Evolutionary conservation across 306 rosid genomes (phyloP), one percentile per base, ranked within the genome.

Genomic region (Lotus japonicus): DNA sequence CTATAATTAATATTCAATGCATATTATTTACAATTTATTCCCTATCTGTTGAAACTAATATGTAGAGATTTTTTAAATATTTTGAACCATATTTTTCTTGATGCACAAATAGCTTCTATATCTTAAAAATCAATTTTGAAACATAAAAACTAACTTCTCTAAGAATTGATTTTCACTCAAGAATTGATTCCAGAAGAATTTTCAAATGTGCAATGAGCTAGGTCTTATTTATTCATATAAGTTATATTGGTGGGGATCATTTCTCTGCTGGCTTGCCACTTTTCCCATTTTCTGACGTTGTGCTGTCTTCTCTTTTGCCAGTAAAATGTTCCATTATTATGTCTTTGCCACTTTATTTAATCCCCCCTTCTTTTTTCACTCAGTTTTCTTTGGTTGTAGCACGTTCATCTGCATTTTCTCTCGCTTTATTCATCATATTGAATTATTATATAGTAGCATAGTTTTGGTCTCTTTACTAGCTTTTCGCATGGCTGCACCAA

Each of bases 311-410:
- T 49, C 59, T 81, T 73, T 85, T 5, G 23, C 13, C 43, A 49
- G 51, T 66, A 66, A 73, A 71, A 58, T 66, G 42, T 3, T 66
- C 70, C 80, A 82, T 78, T 87, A 70, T 75, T 71, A 79, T 35
- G 56, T 11, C 66, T 50, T 17, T 42, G 45, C 39, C 52, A 17
- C 42, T 6, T 41, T 55, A 33, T 9, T 62, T 50, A 12, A 16
- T 38, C 13, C 13, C 43, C 8, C 14, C 2, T 2, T 62, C 13
- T 33, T 39, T 42, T 52, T 68, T 70, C 6, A 52, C 52, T 9
- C 52, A 62, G 28, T 38, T 64, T 49, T 61, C 23, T 7, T 0
- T 11, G 10, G 13, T 48, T 39, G 6, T 52, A 15, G 14, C 45
- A 15, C 62, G 57, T 43, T 68, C 21, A 3, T 41, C 71, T 61